These are phyloP conservation scores for Platanthera guangdongensis DNA, from an alignment of 106 monocot species.

Conservation along the genomic window DNA sequence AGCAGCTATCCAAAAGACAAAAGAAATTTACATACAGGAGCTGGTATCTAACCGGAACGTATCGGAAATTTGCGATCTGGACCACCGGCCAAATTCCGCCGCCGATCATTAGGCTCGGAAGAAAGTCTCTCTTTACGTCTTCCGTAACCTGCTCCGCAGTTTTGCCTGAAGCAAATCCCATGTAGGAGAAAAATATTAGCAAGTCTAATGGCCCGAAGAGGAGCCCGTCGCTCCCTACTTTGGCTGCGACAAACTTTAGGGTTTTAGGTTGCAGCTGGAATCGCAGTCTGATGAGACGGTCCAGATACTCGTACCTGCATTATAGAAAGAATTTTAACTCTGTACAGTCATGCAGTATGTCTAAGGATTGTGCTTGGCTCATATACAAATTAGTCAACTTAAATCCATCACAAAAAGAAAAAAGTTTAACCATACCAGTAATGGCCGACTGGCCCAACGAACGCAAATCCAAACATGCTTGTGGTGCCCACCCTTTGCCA, in stretches of 20 bases:
- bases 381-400: not conserved
- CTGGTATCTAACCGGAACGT: conserved; percentile 83
- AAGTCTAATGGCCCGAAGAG: conserved; percentile 86
- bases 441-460: conserved; percentile 95
- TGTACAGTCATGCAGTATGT: not conserved
- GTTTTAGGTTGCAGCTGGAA: conserved; percentile 64
- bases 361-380: not conserved
- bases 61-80: conserved; percentile 89
- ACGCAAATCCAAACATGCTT: conserved; percentile 94
- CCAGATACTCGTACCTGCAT: conserved; percentile 83
- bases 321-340: not conserved
- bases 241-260: conserved; percentile 70
- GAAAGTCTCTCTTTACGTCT: conserved; percentile 92
- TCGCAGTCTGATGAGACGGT: conserved; percentile 44
- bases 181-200: conserved; percentile 83
- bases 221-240: conserved; percentile 75
- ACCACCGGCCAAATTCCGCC: conserved; percentile 72
- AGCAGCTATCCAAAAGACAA: conserved; percentile 86
- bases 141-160: conserved; percentile 64
- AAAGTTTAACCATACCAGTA: conserved; percentile 48
- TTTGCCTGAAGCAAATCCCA: conserved; percentile 77
- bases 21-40: conserved; percentile 95
- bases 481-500: conserved; percentile 89
- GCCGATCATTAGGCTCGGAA: conserved; percentile 63
- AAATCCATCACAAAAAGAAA: not conserved